phyloP scores from a whole-genome alignment of 495 filamentous ascomycete genomes.

The Hypoxylon lienhwacheense region DNA sequence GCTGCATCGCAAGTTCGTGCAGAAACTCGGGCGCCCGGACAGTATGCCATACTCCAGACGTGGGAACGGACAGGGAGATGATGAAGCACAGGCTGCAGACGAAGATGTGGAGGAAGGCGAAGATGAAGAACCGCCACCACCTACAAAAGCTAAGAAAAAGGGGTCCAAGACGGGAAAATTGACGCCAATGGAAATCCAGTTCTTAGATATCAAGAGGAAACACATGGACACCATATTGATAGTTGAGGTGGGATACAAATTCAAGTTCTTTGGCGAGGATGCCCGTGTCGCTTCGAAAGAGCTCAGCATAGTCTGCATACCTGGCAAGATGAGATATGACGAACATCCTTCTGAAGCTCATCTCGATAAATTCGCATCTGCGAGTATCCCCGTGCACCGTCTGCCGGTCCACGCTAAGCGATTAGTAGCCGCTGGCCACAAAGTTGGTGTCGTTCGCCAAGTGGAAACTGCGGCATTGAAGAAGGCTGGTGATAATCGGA shows the following conservation, averaged over 20 bases:
- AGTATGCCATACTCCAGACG: conserved; percentile 71
- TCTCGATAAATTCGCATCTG: conserved; percentile 88
- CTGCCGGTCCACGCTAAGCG: conserved; percentile 95
- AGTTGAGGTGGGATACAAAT: conserved; percentile 97
- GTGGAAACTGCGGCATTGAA: conserved; percentile 98
- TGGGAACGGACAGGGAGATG: conserved; percentile 53
- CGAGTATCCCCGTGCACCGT: conserved; percentile 90
- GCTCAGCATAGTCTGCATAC: conserved; percentile 93
- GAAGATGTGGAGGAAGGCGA: conserved; percentile 56
- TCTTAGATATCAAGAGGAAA: conserved; percentile 89
- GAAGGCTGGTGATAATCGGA: conserved; percentile 92
- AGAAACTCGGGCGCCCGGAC: conserved; percentile 82
- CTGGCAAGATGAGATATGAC: conserved; percentile 91
- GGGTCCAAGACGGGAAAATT: conserved; percentile 79
- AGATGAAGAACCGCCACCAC: conserved; percentile 56
- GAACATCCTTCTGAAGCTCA: conserved; percentile 96
- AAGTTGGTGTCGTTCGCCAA: conserved; percentile 94
- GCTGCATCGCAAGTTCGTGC: conserved; percentile 83
- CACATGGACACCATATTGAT: conserved; percentile 87
- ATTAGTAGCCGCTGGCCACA: conserved; percentile 87
- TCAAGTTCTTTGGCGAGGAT: conserved; percentile 97
- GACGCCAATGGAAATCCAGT: conserved; percentile 92
- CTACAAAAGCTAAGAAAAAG: conserved; percentile 60
- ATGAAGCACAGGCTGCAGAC: conserved; percentile 52
- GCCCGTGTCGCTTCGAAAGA: conserved; percentile 87